These are phyloP conservation scores for Oryza glumipatula DNA, from an alignment of 176 grass and related monocot genomes.

Conservation along the genomic window DNA sequence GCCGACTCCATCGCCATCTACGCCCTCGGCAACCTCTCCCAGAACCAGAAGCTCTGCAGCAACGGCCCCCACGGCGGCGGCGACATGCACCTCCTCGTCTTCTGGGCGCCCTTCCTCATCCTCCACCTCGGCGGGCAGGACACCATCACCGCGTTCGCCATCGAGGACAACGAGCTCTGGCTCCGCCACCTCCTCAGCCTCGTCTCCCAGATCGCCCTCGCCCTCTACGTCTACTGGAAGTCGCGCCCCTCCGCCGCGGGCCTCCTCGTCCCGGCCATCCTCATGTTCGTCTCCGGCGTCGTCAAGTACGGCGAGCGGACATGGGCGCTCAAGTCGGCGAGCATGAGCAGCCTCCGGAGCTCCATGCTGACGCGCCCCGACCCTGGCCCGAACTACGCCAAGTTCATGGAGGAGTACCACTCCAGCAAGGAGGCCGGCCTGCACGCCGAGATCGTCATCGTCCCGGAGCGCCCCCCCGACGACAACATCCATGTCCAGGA, in stretches of 20 bases:
- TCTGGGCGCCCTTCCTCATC: slow-evolving; percentile 1
- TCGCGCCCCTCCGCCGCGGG: neutral
- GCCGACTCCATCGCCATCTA: slow-evolving; percentile 6
- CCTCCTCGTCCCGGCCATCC: neutral
- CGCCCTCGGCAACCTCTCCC: neutral
- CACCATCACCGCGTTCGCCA: neutral
- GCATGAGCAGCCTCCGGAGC: neutral
- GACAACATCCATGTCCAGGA: neutral
- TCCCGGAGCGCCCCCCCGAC: neutral
- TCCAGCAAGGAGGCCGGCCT: slow-evolving; percentile 2
- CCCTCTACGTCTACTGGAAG: neutral
- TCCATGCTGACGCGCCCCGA: neutral
- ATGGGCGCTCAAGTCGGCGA: neutral
- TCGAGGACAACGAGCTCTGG: slow-evolving; percentile 2
- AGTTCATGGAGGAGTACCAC: neutral
- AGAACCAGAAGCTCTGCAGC: neutral
- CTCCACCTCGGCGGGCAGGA: slow-evolving; percentile 1
- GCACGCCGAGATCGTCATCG: neutral
- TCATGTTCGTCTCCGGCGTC: neutral
- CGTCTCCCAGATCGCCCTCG: neutral
- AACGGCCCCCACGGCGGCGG: neutral
- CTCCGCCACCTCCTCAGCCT: slow-evolving; percentile 6
- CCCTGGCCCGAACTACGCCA: neutral
- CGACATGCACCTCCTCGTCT: neutral
- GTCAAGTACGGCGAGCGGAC: neutral